phyloP scores from a whole-genome alignment of 169 alveolate species.

The Plasmodium knowlesi region DNA sequence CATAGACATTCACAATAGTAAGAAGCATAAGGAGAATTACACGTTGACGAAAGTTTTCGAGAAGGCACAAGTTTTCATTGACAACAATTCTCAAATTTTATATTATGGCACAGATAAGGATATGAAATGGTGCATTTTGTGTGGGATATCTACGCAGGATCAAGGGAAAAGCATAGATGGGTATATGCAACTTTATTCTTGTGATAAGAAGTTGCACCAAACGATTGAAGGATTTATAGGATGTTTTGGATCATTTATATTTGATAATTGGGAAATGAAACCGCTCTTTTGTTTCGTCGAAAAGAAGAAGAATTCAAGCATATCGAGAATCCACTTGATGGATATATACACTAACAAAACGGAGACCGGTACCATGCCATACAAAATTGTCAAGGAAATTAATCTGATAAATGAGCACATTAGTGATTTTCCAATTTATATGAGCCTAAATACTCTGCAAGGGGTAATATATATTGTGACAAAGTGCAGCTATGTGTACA shows the following conservation, averaged over 20 bases:
- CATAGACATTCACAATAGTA: conserved; percentile 84
- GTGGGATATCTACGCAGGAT: conserved; percentile 93
- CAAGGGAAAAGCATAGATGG: conserved; percentile 93
- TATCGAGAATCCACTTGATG: conserved; percentile 93
- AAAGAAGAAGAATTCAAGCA: conserved; percentile 90
- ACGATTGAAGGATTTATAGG: conserved; percentile 96
- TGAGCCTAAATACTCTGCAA: conserved; percentile 86
- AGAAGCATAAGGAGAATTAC: conserved; percentile 71
- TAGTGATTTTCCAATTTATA: conserved; percentile 86
- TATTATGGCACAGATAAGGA: conserved; percentile 90
- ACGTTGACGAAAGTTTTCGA: conserved; percentile 91
- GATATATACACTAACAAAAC: conserved; percentile 89
- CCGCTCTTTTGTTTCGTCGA: conserved; percentile 93
- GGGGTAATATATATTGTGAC: conserved; percentile 89
- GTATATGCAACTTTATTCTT: conserved; percentile 94
- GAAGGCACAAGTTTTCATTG: conserved; percentile 90
- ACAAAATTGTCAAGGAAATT: conserved; percentile 80
- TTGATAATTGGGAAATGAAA: conserved; percentile 82
- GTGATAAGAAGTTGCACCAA: conserved; percentile 94
- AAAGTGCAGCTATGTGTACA: conserved; percentile 81
- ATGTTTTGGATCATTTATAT: conserved; percentile 92
- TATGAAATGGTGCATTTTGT: conserved; percentile 94
- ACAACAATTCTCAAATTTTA: conserved; percentile 92
- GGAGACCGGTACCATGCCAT: conserved; percentile 65
- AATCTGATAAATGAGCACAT: conserved; percentile 72